A percentile compares a stretch with the other conserved stretches of the same genome.
Evolutionary conservation across 2,329 filamentous ascomycete genomes (phyloP).

Genomic region (Botryotinia narcissicola): DNA sequence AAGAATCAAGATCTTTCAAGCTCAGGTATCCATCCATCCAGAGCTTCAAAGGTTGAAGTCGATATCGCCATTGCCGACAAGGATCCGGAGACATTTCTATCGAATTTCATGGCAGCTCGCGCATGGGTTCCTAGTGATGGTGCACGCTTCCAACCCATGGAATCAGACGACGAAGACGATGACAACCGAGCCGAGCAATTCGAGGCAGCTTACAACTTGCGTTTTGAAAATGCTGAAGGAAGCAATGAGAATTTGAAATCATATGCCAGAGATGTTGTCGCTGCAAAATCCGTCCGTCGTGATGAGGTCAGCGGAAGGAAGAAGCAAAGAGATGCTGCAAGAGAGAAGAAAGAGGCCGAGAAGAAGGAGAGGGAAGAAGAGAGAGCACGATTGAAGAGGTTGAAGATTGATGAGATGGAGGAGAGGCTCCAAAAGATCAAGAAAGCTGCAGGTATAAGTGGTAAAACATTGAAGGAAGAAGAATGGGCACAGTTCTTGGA

Average conservation of each 20-base stretch:
- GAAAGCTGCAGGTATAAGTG: slow-evolving; percentile 77
- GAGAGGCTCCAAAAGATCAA: slow-evolving; percentile 85
- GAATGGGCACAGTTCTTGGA: slow-evolving; percentile 85
- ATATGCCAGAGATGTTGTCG: slow-evolving; percentile 82
- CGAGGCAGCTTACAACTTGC: slow-evolving; percentile 90
- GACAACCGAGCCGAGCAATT: slow-evolving; percentile 77
- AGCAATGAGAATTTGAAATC: slow-evolving; percentile 85
- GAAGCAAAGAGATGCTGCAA: slow-evolving; percentile 74
- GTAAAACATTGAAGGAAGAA: slow-evolving; percentile 65
- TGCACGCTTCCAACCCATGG: slow-evolving; percentile 73
- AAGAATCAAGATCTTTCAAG: slow-evolving; percentile 40
- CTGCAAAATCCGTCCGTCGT: slow-evolving; percentile 78
- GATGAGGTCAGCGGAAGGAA: slow-evolving; percentile 77
- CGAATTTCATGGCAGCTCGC: slow-evolving; percentile 88
- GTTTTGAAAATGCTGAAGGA: slow-evolving; percentile 88
- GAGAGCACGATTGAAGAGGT: slow-evolving; percentile 75
- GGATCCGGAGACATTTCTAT: slow-evolving; percentile 89
- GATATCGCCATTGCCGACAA: slow-evolving; percentile 77
- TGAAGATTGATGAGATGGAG: slow-evolving; percentile 90
- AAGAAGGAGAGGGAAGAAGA: slow-evolving; percentile 75
- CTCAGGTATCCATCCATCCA: slow-evolving; percentile 56
- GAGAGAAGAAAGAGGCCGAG: slow-evolving; percentile 73
- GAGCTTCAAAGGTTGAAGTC: slow-evolving; percentile 49
- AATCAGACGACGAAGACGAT: slow-evolving; percentile 79
- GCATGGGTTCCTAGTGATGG: slow-evolving; percentile 77